Evolutionary conservation across 495 filamentous ascomycete genomes (phyloP).

Genomic region (Aspergillus mulundensis): DNA sequence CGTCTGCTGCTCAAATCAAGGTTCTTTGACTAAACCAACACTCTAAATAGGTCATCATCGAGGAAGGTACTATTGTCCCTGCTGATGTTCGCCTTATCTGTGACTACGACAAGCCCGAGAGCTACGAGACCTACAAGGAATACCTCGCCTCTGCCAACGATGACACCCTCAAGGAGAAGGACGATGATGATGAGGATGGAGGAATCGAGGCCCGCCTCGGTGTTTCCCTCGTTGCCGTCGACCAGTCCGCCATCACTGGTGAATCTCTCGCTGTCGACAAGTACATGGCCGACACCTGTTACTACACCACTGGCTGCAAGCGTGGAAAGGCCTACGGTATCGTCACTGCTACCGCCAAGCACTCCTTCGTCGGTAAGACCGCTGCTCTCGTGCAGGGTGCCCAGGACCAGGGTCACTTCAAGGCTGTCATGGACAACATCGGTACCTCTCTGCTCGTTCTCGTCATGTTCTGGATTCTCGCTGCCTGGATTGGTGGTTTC

Average conservation of each 20-base stretch:
- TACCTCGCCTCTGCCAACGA: constrained; percentile 54
- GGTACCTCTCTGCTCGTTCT: constrained; percentile 69
- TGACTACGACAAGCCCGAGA: constrained; percentile 66
- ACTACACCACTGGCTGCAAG: constrained; percentile 78
- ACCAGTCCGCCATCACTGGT: constrained; percentile 76
- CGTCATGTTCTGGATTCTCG: constrained; percentile 68
- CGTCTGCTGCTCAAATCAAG: too few species aligned
- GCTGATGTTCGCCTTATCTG: constrained; percentile 74
- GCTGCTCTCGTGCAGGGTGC: constrained; percentile 67
- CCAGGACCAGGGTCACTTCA: constrained; percentile 72
- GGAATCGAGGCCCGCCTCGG: constrained; percentile 55
- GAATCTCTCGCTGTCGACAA: constrained; percentile 76
- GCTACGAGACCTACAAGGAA: constrained; percentile 67
- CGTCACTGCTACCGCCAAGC: constrained; percentile 57
- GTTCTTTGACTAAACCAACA: too few species aligned
- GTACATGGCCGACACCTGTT: constrained; percentile 67
- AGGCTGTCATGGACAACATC: constrained; percentile 79
- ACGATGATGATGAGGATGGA: constrained; percentile 53
- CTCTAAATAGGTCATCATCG: constrained; percentile 56
- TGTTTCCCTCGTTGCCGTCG: constrained; percentile 60
- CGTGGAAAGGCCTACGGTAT: constrained; percentile 71
- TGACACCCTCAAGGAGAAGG: constrained; percentile 63
- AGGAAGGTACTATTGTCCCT: constrained; percentile 73
- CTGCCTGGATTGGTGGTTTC: constrained; percentile 73
- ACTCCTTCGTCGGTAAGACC: constrained; percentile 71